Conservation (phyloP, 805 yeast species). For the Kluyveromyces aestuarii region DNA sequence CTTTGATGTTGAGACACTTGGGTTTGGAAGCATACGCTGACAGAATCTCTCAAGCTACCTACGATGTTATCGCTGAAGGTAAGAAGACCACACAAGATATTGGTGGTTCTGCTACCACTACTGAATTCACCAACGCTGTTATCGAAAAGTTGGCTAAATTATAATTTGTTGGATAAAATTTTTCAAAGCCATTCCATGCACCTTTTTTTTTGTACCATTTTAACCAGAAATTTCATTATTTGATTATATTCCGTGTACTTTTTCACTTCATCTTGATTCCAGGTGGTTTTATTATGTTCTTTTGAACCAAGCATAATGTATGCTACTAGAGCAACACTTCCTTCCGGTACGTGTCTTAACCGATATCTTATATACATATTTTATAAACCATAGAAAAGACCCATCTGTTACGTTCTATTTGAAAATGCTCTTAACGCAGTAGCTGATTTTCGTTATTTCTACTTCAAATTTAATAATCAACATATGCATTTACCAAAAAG, state of each 20-base stretch:
- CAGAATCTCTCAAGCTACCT: constrained; percentile 81
- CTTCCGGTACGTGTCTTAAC: not conserved
- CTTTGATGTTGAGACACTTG: constrained; percentile 90
- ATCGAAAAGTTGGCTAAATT: constrained; percentile 47
- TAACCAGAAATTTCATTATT: not conserved
- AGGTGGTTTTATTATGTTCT: not conserved
- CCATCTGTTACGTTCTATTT: not conserved
- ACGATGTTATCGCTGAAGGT: constrained; percentile 85
- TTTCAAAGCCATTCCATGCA: not conserved
- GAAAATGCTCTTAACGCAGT: too few relatives aligned
- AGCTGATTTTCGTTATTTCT: too few relatives aligned
- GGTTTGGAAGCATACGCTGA: constrained; percentile 81
- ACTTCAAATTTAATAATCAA: too few relatives aligned
- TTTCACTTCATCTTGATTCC: not conserved
- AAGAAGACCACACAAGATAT: constrained; percentile 78
- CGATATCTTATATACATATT: not conserved
- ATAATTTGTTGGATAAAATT: not conserved
- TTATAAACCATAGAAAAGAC: not conserved
- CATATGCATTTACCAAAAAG: too few relatives aligned
- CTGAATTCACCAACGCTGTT: constrained; percentile 91
- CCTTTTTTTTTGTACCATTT: not conserved
- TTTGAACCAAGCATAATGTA: not conserved
- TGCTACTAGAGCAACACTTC: not conserved
- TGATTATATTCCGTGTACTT: not conserved
- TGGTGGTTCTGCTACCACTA: constrained; percentile 83